Base-by-base conservation (phyloP, 176 grass and related monocot genomes). In the Hyparrhenia diplandra region DNA sequence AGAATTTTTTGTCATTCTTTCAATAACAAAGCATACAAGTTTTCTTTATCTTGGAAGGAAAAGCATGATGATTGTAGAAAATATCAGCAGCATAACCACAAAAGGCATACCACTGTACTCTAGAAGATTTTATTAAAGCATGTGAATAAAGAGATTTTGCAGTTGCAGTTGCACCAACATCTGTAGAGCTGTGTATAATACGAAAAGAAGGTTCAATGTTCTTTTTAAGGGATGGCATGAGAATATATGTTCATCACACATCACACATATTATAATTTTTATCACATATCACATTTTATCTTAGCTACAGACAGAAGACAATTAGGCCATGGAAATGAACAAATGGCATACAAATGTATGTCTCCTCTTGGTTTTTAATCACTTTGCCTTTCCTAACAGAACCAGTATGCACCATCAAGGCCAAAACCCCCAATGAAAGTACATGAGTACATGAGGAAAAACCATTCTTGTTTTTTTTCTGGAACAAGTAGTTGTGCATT, bases 111-210 rank as follows among this genome's bases (percentile, higher is more conserved):
- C 11, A 39, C 21, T 71, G 60, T 5, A 66, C n/a, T 72, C 55
- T 34, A 23, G 13, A 51, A 40, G 30, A 66, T 61, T 87, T 65
- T 42, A 71, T 64, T 74, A 67, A 36, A 80, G 16, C 51, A 49
- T 65, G 70, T 80, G 32, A 18, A 75, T 8, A 70, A 74, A 69
- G 71, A 80, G 58, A 4, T 69, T 41, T 58, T 60, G 21, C 21
- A 57, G 21, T 57, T 23, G 52, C 0, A 10, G 3, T 10, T 23
- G 59, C 60, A 41, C 47, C 47, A 23, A 28, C 14, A 64, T 4
- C 70, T 12, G 5, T 45, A 71, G 32, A 64, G 69, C 49, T 43
- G 81, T 60, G 55, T 76, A 76, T 35, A 60, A 60, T 58, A 34
- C 14, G 3, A 3, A 37, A 60, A 12, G 1, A 75, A 58, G 21